Evolutionary conservation across 805 yeast genomes (phyloP), one percentile per base, ranked within the genome.

Genomic region (Cyberlindnera japonica): DNA sequence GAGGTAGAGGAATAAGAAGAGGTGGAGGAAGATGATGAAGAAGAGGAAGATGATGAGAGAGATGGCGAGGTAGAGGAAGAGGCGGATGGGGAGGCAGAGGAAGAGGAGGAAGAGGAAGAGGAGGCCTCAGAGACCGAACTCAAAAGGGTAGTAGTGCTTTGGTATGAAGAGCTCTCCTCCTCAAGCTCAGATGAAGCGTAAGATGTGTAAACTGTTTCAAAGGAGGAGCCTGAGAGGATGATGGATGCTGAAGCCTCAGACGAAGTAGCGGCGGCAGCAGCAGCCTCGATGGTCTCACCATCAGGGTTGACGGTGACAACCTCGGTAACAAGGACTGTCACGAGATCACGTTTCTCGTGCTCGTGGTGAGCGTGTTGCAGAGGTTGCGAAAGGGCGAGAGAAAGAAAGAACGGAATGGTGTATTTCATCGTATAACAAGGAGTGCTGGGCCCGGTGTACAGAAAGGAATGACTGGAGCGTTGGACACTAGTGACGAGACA

Each of bases 351-450:
- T 50, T 66, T 65, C 25, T 40, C 28, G 40, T 69, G 73, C 28
- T 66, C 63, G 47, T 74, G 71, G 57, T 76, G 80, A 38, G 63
- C 66, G 45, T 74, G 79, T n/a, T n/a, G n/a, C 21, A 39, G 31
- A 4, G 55, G 52, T 6, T 39, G 47, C 14, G 53, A 47, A 3
- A 40, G 21, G 8, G 52, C 43, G 16, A 45, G 34, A 6, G 40
- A 14, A 6, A 42, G 32, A 17, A 39, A 30, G 29, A 42, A 37
- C 26, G 41, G 43, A 8, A 29, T 34, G 13, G 40, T 21, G 45
- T 43, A 38, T 38, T 39, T 46, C 53, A 49, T 47, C 14, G 18
- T 24, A 6, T 12, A 22, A 22, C 11, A 14, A 12, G 19, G 37
- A 10, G 31, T 26, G 28, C n/a, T n/a, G 13, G 24, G 32, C 11